Evolutionary conservation across 371 early-diverging fungal genomes (phyloP).

Genomic region (Lichtheimia ornata): DNA sequence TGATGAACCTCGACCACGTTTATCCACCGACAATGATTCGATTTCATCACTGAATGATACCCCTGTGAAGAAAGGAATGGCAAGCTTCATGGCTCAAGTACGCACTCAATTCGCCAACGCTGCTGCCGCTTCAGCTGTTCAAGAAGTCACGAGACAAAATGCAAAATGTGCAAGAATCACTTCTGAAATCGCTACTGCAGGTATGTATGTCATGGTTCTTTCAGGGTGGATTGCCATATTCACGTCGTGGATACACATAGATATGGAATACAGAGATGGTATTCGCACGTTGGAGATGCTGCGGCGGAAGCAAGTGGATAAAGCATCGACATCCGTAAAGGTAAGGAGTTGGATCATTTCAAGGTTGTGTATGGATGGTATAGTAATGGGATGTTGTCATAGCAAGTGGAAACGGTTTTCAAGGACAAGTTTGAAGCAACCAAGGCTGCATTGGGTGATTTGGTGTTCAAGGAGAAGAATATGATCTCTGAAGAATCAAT

Average conservation of each 20-base stretch:
- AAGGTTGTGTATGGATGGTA: not conserved
- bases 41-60: constrained; percentile 25
- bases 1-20: constrained; percentile 31
- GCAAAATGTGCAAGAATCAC: constrained; percentile 45
- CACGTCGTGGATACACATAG: constrained; percentile 23
- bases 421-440: constrained; percentile 39
- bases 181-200: constrained; percentile 58
- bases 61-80: constrained; percentile 39
- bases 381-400: constrained; percentile 6
- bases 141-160: constrained; percentile 40
- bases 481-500: constrained; percentile 26
- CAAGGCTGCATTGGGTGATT: constrained; percentile 35
- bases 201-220: constrained; percentile 39
- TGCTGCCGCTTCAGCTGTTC: constrained; percentile 31
- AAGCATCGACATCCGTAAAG: constrained; percentile 40
- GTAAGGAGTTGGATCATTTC: constrained; percentile 18
- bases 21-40: constrained; percentile 37
- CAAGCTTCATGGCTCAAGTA: constrained; percentile 47
- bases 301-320: constrained; percentile 48
- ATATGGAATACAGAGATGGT: constrained; percentile 59
- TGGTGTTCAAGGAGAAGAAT: constrained; percentile 42
- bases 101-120: constrained; percentile 43
- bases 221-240: not conserved
- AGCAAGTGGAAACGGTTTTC: constrained; percentile 53
- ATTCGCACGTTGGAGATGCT: constrained; percentile 51